These are phyloP conservation scores for Penicillium sp. DNA, from an alignment of 2,329 filamentous ascomycete genomes.

Conservation along the genomic window DNA sequence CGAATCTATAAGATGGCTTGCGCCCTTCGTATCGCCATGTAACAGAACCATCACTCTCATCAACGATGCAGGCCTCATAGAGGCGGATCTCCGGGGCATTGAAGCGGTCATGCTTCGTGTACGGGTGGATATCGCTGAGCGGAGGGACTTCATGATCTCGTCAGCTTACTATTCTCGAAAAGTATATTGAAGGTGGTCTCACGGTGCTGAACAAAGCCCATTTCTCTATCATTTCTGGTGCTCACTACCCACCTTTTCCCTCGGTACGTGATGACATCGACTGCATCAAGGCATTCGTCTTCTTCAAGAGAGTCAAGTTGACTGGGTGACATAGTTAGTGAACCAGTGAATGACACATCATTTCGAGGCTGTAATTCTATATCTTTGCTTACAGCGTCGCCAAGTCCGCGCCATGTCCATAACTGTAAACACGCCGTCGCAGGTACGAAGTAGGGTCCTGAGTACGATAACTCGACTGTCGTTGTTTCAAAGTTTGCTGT, in stretches of 20 bases:
- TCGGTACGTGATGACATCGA: neutral
- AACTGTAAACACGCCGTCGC: neutral
- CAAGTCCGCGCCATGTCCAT: neutral
- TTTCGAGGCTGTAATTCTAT: neutral
- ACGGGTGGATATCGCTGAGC: neutral
- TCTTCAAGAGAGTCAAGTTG: conserved; percentile 1
- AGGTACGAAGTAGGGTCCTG: neutral
- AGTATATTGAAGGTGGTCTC: neutral
- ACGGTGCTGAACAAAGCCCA: conserved; percentile 2
- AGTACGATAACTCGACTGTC: conserved; percentile 1
- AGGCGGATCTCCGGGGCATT: neutral
- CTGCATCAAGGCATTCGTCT: neutral
- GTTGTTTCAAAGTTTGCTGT: neutral
- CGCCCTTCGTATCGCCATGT: neutral
- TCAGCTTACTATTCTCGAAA: neutral
- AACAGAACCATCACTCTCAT: neutral
- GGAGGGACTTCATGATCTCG: neutral
- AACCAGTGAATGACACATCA: neutral
- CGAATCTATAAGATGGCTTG: conserved; percentile 2
- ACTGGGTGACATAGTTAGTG: neutral
- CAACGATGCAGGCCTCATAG: neutral
- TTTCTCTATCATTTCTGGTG: neutral
- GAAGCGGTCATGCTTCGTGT: conserved; percentile 1
- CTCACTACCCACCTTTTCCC: neutral
- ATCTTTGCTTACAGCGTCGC: neutral